Evolutionary conservation across 768 basidiomycete species (phyloP), one percentile per base, ranked within the genome.

Genomic region (Ramaria rubella): DNA sequence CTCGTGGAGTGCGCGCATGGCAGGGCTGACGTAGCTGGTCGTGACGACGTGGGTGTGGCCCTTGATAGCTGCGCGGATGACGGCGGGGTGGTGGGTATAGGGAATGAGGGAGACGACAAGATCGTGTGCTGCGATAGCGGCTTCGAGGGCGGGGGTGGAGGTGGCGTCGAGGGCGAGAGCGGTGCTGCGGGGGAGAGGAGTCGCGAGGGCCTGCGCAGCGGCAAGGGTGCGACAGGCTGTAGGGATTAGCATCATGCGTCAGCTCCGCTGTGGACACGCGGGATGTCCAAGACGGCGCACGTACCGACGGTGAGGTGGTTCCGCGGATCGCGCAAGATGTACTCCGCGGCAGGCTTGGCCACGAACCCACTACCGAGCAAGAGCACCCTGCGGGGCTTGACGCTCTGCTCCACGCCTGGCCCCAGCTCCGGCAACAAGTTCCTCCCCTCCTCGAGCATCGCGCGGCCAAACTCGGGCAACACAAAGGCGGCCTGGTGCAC

Each of bases 51-150:
- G 77, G 29, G 87, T 92, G 75, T 91, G 94, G 65, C 81, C 74
- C 71, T 83, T 85, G 77, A 94, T 90, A 42, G 91, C 92, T 11
- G 93, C 87, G 70, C 89, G 84, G 74, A 98, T 94, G 67, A 99
- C 92, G 27, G 77, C 75, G 17, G 84, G 83, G 69, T 98, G 96
- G 77, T 85, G 76, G 54, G 85, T 91, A 78, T 98, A 98, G 0
- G 96, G 96, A 62, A 99, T 94, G 67, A 99, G 83, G 7, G 92
- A 94, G 68, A 98, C 90, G 69, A 98, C 92, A 49, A 97, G 81
- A 70, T 98, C 93, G 69, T 90, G 86, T 45, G 81, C 84, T 21
- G 87, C 88, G 55, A 99, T 80, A 45, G 84, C 85, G 17, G 77
- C 78, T 64, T 94, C 90, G 42, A 99, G 84, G 12, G 83, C 86